A percentile compares a stretch with the other conserved stretches of the same genome.
Evolutionary conservation across 345 rosid genomes (phyloP).

Genomic region (Kernera saxatilis): DNA sequence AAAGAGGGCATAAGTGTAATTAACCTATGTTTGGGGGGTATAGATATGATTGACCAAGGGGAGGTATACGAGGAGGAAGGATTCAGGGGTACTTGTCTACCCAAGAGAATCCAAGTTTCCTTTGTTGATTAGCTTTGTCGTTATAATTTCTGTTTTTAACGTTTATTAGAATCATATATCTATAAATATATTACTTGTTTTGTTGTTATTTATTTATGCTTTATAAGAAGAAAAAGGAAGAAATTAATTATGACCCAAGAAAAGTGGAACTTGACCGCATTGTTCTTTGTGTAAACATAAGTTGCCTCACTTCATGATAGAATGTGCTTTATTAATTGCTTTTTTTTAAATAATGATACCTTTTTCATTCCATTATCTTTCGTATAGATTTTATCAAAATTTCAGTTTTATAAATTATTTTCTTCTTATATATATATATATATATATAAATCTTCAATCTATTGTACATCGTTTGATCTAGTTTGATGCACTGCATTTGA

Average conservation of each 20-base stretch:
- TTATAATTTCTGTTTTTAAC: not conserved
- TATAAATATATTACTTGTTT: not conserved
- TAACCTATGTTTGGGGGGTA: slow-evolving; percentile 34
- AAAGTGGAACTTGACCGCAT: slow-evolving; percentile 38
- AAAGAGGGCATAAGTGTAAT: slow-evolving; percentile 35
- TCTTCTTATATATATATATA: not conserved
- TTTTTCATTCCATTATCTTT: slow-evolving; percentile 26
- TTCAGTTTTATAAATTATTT: not conserved
- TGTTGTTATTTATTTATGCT: not conserved
- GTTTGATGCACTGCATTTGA: not conserved
- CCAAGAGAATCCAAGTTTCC: slow-evolving; percentile 32
- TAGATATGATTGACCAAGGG: slow-evolving; percentile 27
- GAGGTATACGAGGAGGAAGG: slow-evolving; percentile 37
- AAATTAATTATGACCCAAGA: slow-evolving; percentile 23
- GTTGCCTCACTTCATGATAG: slow-evolving; percentile 29
- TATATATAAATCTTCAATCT: not conserved
- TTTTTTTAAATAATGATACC: slow-evolving; percentile 20
- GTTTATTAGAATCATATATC: not conserved
- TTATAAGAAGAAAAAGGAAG: not conserved
- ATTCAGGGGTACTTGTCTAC: slow-evolving; percentile 35
- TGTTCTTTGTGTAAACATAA: slow-evolving; percentile 36
- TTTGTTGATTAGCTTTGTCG: slow-evolving; percentile 32
- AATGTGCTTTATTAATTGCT: slow-evolving; percentile 18
- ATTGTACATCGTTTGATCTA: not conserved
- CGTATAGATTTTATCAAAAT: not conserved